Evolutionary conservation across 352 stramenopile genomes (phyloP).

Genomic region (Phytophthora pisi): DNA sequence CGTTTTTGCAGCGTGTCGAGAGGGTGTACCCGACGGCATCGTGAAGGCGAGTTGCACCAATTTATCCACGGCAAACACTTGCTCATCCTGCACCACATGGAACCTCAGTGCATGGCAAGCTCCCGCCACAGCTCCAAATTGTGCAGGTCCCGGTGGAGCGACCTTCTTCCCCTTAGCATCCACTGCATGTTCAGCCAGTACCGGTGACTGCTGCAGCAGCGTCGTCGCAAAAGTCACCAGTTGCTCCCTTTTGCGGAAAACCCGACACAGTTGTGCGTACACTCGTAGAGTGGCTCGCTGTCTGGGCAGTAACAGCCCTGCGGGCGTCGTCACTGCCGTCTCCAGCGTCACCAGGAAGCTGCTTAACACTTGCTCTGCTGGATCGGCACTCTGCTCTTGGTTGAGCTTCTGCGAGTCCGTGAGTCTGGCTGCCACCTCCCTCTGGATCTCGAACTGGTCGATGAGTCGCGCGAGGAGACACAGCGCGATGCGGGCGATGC

Average conservation of each 20-base stretch:
- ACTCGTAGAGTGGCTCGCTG: constrained; percentile 62
- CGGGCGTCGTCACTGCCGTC: constrained; percentile 51
- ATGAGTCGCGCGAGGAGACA: constrained; percentile 66
- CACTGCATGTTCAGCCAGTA: constrained; percentile 35
- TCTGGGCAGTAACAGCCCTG: constrained; percentile 45
- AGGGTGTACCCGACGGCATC: constrained; percentile 44
- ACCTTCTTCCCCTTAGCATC: constrained; percentile 59
- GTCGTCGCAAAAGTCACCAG: constrained; percentile 44
- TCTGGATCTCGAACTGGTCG: constrained; percentile 65
- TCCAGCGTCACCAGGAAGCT: constrained; percentile 59
- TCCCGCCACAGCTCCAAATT: constrained; percentile 55
- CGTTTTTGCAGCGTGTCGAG: constrained; percentile 68
- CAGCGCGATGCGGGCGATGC: constrained; percentile 63
- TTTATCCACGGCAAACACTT: constrained; percentile 43
- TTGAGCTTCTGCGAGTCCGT: constrained; percentile 23
- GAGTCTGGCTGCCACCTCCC: constrained; percentile 17
- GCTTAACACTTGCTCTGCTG: constrained; percentile 45
- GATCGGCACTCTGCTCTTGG: constrained; percentile 51
- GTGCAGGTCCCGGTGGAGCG: constrained; percentile 35
- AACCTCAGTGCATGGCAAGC: constrained; percentile 68
- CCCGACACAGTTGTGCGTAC: constrained; percentile 60
- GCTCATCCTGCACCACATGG: constrained; percentile 42
- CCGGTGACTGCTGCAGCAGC: constrained; percentile 60
- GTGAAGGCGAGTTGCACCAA: constrained; percentile 60
- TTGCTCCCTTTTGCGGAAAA: constrained; percentile 56